phyloP scores from a whole-genome alignment of 345 rosid species.

The Populus simonii region DNA sequence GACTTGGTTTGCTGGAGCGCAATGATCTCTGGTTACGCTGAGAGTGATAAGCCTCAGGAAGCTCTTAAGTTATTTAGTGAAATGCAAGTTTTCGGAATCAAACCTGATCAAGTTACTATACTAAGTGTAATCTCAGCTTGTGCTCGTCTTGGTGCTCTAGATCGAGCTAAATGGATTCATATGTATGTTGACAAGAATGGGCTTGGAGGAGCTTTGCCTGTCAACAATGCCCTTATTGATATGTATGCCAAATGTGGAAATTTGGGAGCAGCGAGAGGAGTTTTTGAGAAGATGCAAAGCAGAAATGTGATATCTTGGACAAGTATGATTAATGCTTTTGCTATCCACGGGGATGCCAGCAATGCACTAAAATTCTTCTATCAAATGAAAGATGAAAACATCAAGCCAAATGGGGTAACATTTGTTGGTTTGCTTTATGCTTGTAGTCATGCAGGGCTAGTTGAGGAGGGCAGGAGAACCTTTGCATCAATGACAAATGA shows the following conservation, averaged over 20 bases:
- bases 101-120: conserved; percentile 15
- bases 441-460: conserved; percentile 17
- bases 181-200: conserved; percentile 8
- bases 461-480: background rate
- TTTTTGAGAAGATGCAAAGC: conserved; percentile 15
- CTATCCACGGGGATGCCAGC: conserved; percentile 17
- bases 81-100: conserved; percentile 6
- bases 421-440: conserved; percentile 13
- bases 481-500: conserved; percentile 14
- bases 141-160: conserved; percentile 8
- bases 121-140: conserved; percentile 13
- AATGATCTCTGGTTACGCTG: conserved; percentile 16
- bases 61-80: conserved; percentile 8
- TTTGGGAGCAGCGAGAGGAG: conserved; percentile 12
- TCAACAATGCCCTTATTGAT: conserved; percentile 16
- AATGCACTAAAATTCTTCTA: conserved; percentile 11
- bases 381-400: conserved; percentile 7
- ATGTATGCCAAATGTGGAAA: conserved; percentile 18
- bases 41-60: conserved; percentile 12
- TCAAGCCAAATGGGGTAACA: conserved; percentile 11
- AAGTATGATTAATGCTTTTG: conserved; percentile 14
- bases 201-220: conserved; percentile 6
- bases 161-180: conserved; percentile 8
- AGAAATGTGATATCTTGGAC: conserved; percentile 22
- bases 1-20: conserved; percentile 15